phyloP scores from a whole-genome alignment of 805 yeast genomes.

The Wickerhamiella alocasiicola region DNA sequence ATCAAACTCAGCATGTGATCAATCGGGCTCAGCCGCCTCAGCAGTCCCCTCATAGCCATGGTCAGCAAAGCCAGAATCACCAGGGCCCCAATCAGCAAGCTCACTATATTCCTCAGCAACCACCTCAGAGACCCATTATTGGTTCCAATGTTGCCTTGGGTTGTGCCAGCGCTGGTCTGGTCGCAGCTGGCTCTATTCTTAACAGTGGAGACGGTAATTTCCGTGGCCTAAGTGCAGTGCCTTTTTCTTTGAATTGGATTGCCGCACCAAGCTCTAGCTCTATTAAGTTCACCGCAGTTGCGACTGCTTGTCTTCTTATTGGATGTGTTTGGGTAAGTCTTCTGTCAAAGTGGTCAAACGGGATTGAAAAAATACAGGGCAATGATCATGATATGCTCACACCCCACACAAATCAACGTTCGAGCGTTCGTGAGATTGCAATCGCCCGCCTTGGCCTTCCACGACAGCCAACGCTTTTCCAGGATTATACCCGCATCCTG shows the following conservation, averaged over 20 bases:
- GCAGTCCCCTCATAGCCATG: neutral
- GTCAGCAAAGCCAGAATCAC: neutral
- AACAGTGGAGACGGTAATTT: slow-evolving; percentile 5
- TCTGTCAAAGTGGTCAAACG: slow-evolving; percentile 2
- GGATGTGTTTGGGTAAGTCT: slow-evolving; percentile 2
- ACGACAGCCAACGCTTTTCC: neutral
- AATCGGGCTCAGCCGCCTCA: slow-evolving; percentile 1
- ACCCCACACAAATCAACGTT: slow-evolving; percentile 1
- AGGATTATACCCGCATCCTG: neutral
- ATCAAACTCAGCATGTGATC: neutral
- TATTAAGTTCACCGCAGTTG: neutral
- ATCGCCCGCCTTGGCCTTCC: slow-evolving; percentile 3
- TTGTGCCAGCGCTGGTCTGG: slow-evolving; percentile 8
- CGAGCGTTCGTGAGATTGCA: neutral
- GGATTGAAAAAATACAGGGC: neutral
- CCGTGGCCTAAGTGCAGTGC: slow-evolving; percentile 7
- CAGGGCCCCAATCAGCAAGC: neutral
- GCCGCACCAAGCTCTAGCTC: slow-evolving; percentile 2
- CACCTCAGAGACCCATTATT: neutral
- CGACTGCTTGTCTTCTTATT: slow-evolving; percentile 5
- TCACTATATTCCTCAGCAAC: neutral
- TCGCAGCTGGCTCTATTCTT: slow-evolving; percentile 5
- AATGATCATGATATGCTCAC: neutral
- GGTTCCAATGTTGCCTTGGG: slow-evolving; percentile 8
- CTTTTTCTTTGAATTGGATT: neutral